A percentile compares a stretch with the other conserved stretches of the same genome.
These are phyloP conservation scores for Barnettozyma hawaiiensis DNA, from an alignment of 1,139 yeast species.

Conservation along the genomic window DNA sequence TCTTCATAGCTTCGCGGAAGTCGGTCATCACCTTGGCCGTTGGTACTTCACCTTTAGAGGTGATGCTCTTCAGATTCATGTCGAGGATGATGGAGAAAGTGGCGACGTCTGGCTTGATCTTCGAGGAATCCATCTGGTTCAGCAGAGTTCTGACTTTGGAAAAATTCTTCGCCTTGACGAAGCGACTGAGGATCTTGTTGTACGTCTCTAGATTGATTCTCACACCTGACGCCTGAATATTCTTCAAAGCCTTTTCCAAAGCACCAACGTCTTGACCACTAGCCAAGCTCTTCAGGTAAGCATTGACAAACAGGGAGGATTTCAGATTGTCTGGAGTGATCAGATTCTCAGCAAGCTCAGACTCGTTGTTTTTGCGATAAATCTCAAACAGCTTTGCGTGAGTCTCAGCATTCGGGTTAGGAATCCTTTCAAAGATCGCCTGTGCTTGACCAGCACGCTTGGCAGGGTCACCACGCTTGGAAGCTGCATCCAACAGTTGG, in stretches of 20 bases:
- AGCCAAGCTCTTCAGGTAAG: conserved; percentile 30
- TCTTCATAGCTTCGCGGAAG: conserved; percentile 40
- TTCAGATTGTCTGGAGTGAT: conserved; percentile 18
- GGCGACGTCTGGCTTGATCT: conserved; percentile 55
- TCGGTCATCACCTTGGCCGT: conserved; percentile 33
- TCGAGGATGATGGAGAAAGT: conserved; percentile 64
- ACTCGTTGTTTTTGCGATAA: conserved; percentile 28
- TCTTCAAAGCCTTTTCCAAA: conserved; percentile 29
- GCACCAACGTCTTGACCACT: conserved; percentile 23
- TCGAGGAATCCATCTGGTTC: conserved; percentile 31
- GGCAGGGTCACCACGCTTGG: conserved; percentile 26
- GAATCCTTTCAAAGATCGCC: conserved; percentile 35
- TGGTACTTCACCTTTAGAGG: conserved; percentile 42
- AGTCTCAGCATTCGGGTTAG: conserved; percentile 35
- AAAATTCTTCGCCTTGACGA: conserved; percentile 28
- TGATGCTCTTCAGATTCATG: conserved; percentile 44
- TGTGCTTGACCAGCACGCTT: conserved; percentile 32
- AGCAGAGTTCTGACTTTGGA: conserved; percentile 33
- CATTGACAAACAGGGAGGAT: conserved; percentile 28
- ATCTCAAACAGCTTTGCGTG: conserved; percentile 33
- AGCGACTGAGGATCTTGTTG: conserved; percentile 35
- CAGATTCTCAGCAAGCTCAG: conserved; percentile 22
- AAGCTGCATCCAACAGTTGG: conserved; percentile 38
- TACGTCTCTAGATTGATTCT: conserved; percentile 34
- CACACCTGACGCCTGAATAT: conserved; percentile 20